These are phyloP conservation scores for Arctostaphylos glauca DNA, from an alignment of 148 eudicot genomes.

Conservation along the genomic window DNA sequence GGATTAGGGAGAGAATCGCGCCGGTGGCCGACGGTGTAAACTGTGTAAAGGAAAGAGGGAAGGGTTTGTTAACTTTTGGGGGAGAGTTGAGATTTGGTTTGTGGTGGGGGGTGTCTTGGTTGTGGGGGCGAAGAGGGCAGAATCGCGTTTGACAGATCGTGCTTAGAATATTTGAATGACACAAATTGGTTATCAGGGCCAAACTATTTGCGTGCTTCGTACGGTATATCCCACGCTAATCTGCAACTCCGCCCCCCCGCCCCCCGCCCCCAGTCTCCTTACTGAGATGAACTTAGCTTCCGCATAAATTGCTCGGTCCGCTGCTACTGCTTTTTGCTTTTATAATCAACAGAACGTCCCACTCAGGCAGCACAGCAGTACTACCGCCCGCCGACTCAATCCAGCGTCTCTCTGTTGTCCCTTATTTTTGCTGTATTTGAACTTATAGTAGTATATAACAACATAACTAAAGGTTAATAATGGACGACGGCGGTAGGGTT, in stretches of 20 bases:
- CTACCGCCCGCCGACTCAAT: not conserved
- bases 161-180: conserved; percentile 66
- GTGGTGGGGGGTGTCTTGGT: not conserved
- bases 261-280: not conserved
- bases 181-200: conserved; percentile 37
- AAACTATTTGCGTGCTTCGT: conserved; percentile 73
- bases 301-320: conserved; percentile 8
- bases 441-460: not conserved
- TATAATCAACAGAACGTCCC: not conserved
- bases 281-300: not conserved
- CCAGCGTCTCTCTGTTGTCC: not conserved
- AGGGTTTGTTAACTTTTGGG: not conserved
- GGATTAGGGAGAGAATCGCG: not conserved
- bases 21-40: not conserved
- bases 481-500: conserved; percentile 28
- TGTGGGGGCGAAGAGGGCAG: conserved; percentile 43
- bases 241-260: conserved; percentile 37
- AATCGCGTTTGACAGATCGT: conserved; percentile 87
- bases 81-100: not conserved
- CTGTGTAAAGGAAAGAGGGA: not conserved
- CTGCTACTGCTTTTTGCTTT: not conserved
- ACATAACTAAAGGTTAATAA: not conserved
- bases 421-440: not conserved
- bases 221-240: conserved; percentile 85
- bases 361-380: not conserved